Conservation (phyloP, 1,284 basidiomycete genomes). For the Porogramme epimiltina region DNA sequence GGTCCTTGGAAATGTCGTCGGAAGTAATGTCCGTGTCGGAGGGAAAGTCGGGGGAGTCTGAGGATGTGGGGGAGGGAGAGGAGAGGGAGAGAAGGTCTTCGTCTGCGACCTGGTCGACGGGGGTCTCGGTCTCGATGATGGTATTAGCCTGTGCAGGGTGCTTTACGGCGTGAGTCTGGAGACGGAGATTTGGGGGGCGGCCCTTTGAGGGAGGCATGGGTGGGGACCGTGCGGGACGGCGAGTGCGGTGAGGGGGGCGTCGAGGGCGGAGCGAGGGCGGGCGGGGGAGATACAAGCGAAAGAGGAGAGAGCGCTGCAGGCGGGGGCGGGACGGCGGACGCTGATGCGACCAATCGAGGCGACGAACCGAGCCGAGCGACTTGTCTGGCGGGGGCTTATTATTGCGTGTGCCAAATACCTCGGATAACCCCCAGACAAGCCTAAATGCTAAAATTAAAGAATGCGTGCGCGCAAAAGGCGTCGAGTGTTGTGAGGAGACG, state of each 20-base stretch:
- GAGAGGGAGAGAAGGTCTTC: conserved; percentile 28
- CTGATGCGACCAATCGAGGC: neutral
- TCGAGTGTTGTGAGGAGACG: conserved; percentile 11
- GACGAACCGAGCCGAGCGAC: neutral
- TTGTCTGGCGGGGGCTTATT: too few relatives aligned
- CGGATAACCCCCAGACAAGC: too few relatives aligned
- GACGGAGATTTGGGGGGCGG: conserved; percentile 39
- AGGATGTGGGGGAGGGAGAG: conserved; percentile 36
- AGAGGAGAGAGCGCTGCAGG: neutral
- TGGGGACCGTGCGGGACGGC: neutral
- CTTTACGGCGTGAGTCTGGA: conserved; percentile 31
- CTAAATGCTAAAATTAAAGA: too few relatives aligned
- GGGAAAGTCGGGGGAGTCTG: conserved; percentile 30
- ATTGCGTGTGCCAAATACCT: too few relatives aligned
- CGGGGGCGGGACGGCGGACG: neutral
- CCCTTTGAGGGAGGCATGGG: conserved; percentile 30
- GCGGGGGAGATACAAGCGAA: too few relatives aligned
- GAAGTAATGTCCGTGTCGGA: conserved; percentile 32
- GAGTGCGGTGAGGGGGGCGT: neutral
- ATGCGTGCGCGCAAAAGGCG: conserved; percentile 1
- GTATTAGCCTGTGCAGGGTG: conserved; percentile 32
- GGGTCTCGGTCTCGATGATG: conserved; percentile 38
- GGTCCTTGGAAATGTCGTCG: conserved; percentile 64
- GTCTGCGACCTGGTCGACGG: conserved; percentile 31
- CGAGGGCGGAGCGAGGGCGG: neutral